Evolutionary conservation across 306 rosid genomes (phyloP), one percentile per base, ranked within the genome.

Genomic region (Citrullus mucosospermus): DNA sequence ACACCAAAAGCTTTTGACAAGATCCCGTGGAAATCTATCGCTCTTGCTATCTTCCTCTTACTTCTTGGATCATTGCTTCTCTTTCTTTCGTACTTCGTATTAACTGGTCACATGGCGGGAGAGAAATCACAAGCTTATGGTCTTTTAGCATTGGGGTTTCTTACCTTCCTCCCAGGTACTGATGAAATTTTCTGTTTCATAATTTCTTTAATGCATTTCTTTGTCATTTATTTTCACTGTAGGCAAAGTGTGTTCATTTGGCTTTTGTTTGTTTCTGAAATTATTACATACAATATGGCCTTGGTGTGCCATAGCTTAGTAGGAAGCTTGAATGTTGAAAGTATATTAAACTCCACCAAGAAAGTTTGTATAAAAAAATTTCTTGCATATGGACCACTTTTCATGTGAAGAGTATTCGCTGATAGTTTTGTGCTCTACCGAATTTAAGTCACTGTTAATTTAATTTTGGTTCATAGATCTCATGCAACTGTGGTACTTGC

Each of bases 11-110:
- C 93, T 9, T 83, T 92, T 56, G 97, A 96, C 51, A 96, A 62
- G 85, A 85, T 96, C 83, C 99, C 99, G 12, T 92, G 98, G 98
- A 96, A 92, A 83, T 96, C 98, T 86, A 90, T 96, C 69, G 86
- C 71, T 58, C 97, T 92, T 74, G 99, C 99, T 55, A 85, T 92
- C 57, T 91, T 95, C 86, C 84, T 95, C 48, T 85, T 95, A 46
- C 75, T 84, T 79, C 92, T 95, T 50, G 97, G 99, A 63, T 84
- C 85, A 12, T 72, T 83, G 46, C 97, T 96, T 84, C 84, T 96
- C 75, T 86, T 96, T 71, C 95, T 96, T 67, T 88, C 99, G 3
- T 92, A 86, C 78, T 96, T 92, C 85, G 85, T 92, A 85, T 88
- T 88, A 83, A 84, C 91, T 1, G 96, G 98, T 85, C 99, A 96